A percentile compares a stretch with the other conserved stretches of the same genome.
Evolutionary conservation across 371 early-diverging fungal genomes (phyloP).

Genomic region (Rhizopus microsporus): DNA sequence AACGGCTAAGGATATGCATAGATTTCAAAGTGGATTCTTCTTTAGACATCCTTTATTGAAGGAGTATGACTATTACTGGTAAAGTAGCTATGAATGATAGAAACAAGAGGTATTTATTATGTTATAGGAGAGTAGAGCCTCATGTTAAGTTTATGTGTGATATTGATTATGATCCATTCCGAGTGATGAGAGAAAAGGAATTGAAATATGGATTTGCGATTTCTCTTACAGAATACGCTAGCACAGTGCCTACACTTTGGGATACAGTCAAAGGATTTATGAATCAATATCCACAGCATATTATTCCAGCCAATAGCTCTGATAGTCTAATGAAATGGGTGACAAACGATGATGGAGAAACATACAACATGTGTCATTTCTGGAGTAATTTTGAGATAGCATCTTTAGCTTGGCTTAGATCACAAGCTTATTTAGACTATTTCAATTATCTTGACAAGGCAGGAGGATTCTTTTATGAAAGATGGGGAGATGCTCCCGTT

Average conservation of each 20-base stretch:
- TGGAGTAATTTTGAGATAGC: slow-evolving; percentile 98
- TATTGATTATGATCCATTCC: slow-evolving; percentile 91
- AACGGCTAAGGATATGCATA: slow-evolving; percentile 4
- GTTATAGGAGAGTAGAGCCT: slow-evolving; percentile 95
- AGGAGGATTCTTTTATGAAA: slow-evolving; percentile 95
- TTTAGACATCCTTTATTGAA: slow-evolving; percentile 69
- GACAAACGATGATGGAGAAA: slow-evolving; percentile 37
- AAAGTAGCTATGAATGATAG: slow-evolving; percentile 69
- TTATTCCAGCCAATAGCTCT: slow-evolving; percentile 31
- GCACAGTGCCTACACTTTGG: slow-evolving; percentile 89
- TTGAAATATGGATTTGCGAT: slow-evolving; percentile 87
- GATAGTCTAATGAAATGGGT: slow-evolving; percentile 42
- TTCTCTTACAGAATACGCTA: slow-evolving; percentile 70
- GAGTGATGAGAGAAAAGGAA: slow-evolving; percentile 74
- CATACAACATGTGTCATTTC: slow-evolving; percentile 86
- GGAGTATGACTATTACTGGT: slow-evolving; percentile 92
- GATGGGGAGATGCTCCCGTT: slow-evolving; percentile 98
- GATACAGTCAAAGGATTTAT: slow-evolving; percentile 54
- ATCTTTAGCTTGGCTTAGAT: slow-evolving; percentile 78
- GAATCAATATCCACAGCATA: slow-evolving; percentile 51
- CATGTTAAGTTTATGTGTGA: slow-evolving; percentile 89
- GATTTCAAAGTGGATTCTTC: slow-evolving; percentile 72
- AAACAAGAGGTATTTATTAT: slow-evolving; percentile 56
- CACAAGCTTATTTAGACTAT: slow-evolving; percentile 73
- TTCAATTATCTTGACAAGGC: slow-evolving; percentile 68